Base-by-base conservation (phyloP, 768 basidiomycete species). In the Xerocomus spinulosus region DNA sequence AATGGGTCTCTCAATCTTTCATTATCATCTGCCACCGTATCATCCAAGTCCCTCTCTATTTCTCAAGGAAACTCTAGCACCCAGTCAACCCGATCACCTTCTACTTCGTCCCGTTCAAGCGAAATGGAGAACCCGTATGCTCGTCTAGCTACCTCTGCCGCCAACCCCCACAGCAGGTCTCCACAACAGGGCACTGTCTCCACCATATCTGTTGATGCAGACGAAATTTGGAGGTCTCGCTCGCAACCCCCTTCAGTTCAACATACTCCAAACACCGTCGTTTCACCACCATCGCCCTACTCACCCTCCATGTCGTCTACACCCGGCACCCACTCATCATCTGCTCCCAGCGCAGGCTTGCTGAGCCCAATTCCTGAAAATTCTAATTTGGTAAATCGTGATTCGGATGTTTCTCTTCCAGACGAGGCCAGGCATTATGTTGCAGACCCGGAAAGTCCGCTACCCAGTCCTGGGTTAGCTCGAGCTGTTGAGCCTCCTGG, bases 371-470 rank as follows among this genome's bases (percentile, higher is more conserved):
- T 55, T 34, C 53, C 61, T 17, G 66, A 72, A 59, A 59, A 60
- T 51, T 63, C 66, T 18, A 62, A 63, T n/a, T 61, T 68, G 5
- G 54, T 72, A 15, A 77, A 79, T n/a, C 77, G 83, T 46, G 83
- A 83, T 42, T 88, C 85, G 9, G 76, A 77, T 20, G 78, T 84
- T 42, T 80, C 83, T 28, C 72, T 89, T 30, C 85, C 88, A 1
- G 86, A 89, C 46, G 89, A 91, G 62, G 83, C 87, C 14, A 79
- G 73, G 53, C 80, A 77, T 40, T 89, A 87, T 58, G 83, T 87
- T 47, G 74, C 79, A 30, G 79, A 76, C 55, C 81, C 86, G 77
- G 85, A 87, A 47, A 83, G 81, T 5, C 82, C 86, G 3, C 60
- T 70, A 8, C 67, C 77, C 23, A 84, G 79, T 57, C 80, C 84